Evolutionary conservation across 768 basidiomycete species (phyloP).

Genomic region (Termitomyces sp.): DNA sequence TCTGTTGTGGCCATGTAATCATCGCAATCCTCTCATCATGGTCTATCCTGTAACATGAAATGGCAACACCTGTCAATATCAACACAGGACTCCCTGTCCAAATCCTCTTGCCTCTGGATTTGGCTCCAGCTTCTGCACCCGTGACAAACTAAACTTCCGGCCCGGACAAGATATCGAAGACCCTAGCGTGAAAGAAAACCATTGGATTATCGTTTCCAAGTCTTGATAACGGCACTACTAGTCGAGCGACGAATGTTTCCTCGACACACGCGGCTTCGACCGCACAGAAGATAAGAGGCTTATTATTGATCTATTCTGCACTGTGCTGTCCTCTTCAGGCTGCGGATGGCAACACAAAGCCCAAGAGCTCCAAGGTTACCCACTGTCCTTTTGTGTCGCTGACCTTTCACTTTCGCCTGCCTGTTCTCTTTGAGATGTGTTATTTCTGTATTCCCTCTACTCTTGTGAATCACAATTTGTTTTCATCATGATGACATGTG

Average conservation of each 20-base stretch:
- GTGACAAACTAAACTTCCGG: neutral
- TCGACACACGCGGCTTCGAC: neutral
- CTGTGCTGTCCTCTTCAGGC: neutral
- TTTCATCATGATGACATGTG: neutral
- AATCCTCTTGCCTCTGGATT: neutral
- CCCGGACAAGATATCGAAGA: neutral
- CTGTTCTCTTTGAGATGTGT: neutral
- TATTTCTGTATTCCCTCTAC: neutral
- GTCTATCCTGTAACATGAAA: neutral
- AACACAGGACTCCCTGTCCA: neutral
- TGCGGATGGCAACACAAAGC: conserved; percentile 1
- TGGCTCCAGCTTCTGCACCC: neutral
- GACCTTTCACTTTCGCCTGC: neutral
- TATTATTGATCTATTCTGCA: neutral
- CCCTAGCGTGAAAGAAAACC: neutral
- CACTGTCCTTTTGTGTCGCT: neutral
- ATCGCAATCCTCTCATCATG: neutral
- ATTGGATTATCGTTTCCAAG: conserved; percentile 7
- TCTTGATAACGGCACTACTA: conserved; percentile 1
- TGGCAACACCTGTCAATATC: neutral
- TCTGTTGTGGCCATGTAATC: neutral
- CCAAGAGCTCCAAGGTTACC: neutral
- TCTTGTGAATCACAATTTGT: neutral
- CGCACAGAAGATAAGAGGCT: conserved; percentile 4
- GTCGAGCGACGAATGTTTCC: neutral